Evolutionary conservation across 345 rosid genomes (phyloP), one percentile per base, ranked within the genome.

Genomic region (Sonneratia caseolaris): DNA sequence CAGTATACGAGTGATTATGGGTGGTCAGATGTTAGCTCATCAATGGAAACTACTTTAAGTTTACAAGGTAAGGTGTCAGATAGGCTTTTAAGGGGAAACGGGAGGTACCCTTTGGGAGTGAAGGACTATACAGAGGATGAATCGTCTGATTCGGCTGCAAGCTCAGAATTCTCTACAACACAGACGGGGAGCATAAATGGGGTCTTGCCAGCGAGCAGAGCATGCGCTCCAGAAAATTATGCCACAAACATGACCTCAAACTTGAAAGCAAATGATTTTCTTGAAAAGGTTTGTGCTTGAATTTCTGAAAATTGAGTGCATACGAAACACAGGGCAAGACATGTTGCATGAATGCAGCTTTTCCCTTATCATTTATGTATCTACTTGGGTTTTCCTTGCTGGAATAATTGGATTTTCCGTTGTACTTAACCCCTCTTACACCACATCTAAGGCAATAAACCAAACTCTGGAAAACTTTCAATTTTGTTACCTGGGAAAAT

Each of bases 11-110:
- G 82, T 80, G 91, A 81, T 76, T 83, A 75, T 69, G 72, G 78
- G 7, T 83, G 83, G 75, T 91, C 98, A 13, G 95, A 94, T 78
- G 92, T 91, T 64, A 90, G 89, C 76, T 91, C 98, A 18, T 94
- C 98, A 0, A 80, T 80, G 89, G 98, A 94, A 57, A 89, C 97
- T 18, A 40, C 84, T 65, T 78, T 74, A 1, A 86, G 79, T 32
- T 71, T 76, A 72, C 74, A 73, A 6, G 80, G 83, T 40, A 71
- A 72, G 71, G 47, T 75, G 38, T 69, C 71, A n/a, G 85, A 66
- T 64, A 81, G 81, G 72, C 64, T 78, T 65, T 68, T 64, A 59
- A 65, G 82, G 75, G 83, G 73, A n/a, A 76, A 75, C 38, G 79
- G 70, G 59, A 82, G 79, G 78, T 78, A 83, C 37, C 80, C 77